These are phyloP conservation scores for Simplicillium sp. DNA, from an alignment of 2,329 filamentous ascomycete species.

Conservation along the genomic window DNA sequence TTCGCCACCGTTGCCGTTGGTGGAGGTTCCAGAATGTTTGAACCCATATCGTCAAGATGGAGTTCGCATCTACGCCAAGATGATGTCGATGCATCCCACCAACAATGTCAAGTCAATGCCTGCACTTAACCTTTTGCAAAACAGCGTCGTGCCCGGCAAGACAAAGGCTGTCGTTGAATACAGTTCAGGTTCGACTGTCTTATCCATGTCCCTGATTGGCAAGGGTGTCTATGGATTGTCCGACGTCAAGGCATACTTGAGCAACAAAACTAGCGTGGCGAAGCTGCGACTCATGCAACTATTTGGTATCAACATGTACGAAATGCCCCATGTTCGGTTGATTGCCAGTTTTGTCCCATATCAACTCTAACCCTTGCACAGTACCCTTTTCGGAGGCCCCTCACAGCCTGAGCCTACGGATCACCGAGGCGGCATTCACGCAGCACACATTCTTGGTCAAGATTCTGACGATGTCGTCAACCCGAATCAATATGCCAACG, in stretches of 20 bases:
- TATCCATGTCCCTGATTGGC: constrained; percentile 48
- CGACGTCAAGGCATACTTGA: constrained; percentile 45
- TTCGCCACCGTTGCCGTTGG: constrained; percentile 48
- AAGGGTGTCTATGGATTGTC: constrained; percentile 39
- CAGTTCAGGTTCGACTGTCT: constrained; percentile 52
- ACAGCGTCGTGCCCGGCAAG: constrained; percentile 23
- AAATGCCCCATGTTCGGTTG: not conserved
- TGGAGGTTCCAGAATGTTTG: constrained; percentile 47
- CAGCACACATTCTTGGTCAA: constrained; percentile 30
- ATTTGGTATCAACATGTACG: constrained; percentile 45
- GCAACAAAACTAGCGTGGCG: constrained; percentile 45
- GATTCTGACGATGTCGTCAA: constrained; percentile 35
- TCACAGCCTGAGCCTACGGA: constrained; percentile 47
- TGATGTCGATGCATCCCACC: constrained; percentile 55
- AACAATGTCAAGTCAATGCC: constrained; percentile 58
- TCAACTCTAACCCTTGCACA: constrained; percentile 8
- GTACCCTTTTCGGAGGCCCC: constrained; percentile 47
- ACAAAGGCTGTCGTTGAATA: constrained; percentile 48
- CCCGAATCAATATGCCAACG: constrained; percentile 48
- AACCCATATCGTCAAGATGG: constrained; percentile 49
- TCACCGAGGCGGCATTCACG: constrained; percentile 41
- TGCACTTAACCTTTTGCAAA: constrained; percentile 40
- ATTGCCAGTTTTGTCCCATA: constrained; percentile 6
- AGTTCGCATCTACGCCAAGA: constrained; percentile 55
- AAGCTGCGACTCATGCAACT: constrained; percentile 49